These are phyloP conservation scores for Fraxinus velutina DNA, from an alignment of 305 asterid genomes.

Conservation along the genomic window DNA sequence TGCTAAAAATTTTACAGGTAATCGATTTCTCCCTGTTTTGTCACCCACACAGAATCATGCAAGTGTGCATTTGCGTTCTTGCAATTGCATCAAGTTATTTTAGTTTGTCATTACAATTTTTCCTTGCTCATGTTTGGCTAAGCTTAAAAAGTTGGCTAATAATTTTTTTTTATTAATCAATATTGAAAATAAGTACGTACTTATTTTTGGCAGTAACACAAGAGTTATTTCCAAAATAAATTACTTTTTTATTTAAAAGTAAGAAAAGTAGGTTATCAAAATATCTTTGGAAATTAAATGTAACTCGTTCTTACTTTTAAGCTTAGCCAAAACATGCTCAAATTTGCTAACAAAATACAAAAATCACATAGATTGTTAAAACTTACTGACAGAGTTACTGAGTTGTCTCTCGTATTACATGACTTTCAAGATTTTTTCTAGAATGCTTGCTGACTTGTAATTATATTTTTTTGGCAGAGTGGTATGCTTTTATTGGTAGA, in stretches of 20 bases:
- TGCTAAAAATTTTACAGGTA: slow-evolving; percentile 81
- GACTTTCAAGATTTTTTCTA: neutral
- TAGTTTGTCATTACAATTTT: neutral
- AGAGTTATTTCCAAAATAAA: neutral
- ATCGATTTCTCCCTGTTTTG: slow-evolving; percentile 6
- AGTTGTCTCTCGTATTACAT: neutral
- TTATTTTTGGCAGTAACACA: neutral
- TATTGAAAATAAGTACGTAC: neutral
- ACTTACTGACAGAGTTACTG: neutral
- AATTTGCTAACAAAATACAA: neutral
- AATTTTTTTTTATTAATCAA: neutral
- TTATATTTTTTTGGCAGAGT: slow-evolving; percentile 54
- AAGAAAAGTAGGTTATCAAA: neutral
- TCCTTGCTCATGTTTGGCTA: neutral
- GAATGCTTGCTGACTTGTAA: slow-evolving; percentile 19
- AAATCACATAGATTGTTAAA: neutral
- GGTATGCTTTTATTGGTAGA: slow-evolving; percentile 88
- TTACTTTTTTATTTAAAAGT: neutral
- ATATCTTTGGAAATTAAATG: neutral
- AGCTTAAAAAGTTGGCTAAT: neutral
- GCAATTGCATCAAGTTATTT: neutral
- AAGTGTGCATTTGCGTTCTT: neutral
- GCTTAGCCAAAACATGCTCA: neutral
- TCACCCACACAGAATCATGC: neutral
- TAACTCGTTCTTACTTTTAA: neutral